Percentiles rank a stretch among this genome's conserved stretches.
Evolutionary conservation across 352 stramenopile genomes (phyloP).

Genomic region (Phytopythium vexans): DNA sequence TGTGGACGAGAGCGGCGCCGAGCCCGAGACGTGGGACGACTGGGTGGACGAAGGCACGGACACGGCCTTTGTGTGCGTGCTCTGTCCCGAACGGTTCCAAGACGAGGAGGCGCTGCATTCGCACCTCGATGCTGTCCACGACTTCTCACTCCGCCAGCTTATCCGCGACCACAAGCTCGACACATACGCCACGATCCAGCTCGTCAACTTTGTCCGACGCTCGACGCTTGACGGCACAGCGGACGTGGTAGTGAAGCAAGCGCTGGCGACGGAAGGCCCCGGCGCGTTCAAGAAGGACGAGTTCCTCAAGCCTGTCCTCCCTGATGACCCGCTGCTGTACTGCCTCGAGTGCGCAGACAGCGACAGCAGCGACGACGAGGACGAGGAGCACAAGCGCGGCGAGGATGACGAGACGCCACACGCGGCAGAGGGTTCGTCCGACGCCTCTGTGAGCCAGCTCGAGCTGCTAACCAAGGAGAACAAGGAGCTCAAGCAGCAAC

Average conservation of each 20-base stretch:
- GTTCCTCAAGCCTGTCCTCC: constrained; percentile 73
- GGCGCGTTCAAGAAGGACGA: constrained; percentile 58
- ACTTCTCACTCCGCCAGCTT: constrained; percentile 58
- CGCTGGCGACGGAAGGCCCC: constrained; percentile 37
- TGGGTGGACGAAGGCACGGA: constrained; percentile 72
- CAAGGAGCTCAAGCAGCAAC: constrained; percentile 67
- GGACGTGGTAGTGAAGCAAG: constrained; percentile 38
- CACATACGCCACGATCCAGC: constrained; percentile 76
- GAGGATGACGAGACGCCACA: constrained; percentile 9
- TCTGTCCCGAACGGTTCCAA: constrained; percentile 51
- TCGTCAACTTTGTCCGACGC: constrained; percentile 73
- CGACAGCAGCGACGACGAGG: constrained; percentile 46
- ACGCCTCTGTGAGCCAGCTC: constrained; percentile 21
- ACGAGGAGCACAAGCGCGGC: constrained; percentile 31
- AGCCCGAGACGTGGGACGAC: constrained; percentile 84
- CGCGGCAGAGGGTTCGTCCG: not conserved
- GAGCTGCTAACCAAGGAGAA: constrained; percentile 59
- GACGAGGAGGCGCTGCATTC: constrained; percentile 50
- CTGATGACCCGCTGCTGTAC: constrained; percentile 81
- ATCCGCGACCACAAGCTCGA: constrained; percentile 55
- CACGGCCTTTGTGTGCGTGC: constrained; percentile 59
- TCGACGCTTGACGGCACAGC: constrained; percentile 35
- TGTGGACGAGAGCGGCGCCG: constrained; percentile 26
- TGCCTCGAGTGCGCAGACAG: constrained; percentile 67
- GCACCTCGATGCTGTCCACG: constrained; percentile 50